These are phyloP conservation scores for Papiliotrema flavescens DNA, from an alignment of 1,284 basidiomycete genomes.

Conservation along the genomic window DNA sequence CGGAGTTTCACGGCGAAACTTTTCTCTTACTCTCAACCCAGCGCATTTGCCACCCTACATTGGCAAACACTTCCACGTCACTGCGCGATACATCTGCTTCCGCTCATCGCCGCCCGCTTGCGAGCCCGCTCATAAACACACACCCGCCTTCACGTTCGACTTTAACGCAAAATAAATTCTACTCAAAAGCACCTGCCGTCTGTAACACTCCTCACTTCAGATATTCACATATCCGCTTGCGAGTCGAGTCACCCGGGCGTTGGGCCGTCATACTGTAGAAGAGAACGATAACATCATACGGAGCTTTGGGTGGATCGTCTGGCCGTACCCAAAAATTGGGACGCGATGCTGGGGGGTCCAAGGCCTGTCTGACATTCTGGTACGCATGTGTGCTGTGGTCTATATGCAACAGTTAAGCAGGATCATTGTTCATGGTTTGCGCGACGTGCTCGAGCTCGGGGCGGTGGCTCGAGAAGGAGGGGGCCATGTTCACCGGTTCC, in stretches of 20 bases:
- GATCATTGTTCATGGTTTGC: too few species aligned
- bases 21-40: not conserved
- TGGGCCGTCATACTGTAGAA: constrained; percentile 13
- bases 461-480: too few species aligned
- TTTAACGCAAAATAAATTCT: constrained; percentile 8
- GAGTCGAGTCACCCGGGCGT: constrained; percentile 3
- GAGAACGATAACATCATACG: constrained; percentile 6
- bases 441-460: too few species aligned
- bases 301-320: constrained; percentile 12
- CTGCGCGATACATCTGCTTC: not conserved
- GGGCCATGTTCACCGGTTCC: too few species aligned
- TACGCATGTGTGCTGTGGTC: not conserved
- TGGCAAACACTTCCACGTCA: not conserved
- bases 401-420: too few species aligned
- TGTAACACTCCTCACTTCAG: not conserved
- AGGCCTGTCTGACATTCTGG: constrained; percentile 12
- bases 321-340: not conserved
- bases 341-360: constrained; percentile 8
- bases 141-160: not conserved
- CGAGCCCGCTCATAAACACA: not conserved
- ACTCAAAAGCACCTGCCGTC: constrained; percentile 6
- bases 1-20: constrained; percentile 6
- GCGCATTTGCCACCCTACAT: not conserved
- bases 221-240: too few species aligned
- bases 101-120: not conserved